phyloP scores from a whole-genome alignment of 306 rosid species.

The Castanea sativa region DNA sequence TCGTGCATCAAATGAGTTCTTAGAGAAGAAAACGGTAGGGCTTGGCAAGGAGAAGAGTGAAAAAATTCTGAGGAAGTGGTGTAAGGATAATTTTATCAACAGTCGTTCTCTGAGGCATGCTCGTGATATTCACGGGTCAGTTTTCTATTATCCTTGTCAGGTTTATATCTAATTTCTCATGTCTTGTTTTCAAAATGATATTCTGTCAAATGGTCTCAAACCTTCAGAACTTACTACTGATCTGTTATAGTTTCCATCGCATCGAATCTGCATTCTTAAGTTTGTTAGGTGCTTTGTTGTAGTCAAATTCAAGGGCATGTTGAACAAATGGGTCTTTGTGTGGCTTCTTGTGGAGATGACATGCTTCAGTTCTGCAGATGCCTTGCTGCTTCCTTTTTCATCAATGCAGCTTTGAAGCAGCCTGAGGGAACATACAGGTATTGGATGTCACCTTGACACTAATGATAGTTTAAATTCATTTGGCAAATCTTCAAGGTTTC shows the following conservation, averaged over 20 bases:
- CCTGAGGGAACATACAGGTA: constrained; percentile 96
- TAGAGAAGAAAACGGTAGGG: constrained; percentile 58
- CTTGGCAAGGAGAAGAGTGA: constrained; percentile 54
- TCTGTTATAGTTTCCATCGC: background rate
- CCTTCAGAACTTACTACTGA: background rate
- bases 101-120: constrained; percentile 89
- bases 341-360: constrained; percentile 83
- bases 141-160: background rate
- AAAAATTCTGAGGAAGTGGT: constrained; percentile 80
- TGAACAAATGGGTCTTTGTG: constrained; percentile 68
- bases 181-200: background rate
- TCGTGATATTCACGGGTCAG: constrained; percentile 83
- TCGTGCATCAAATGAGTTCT: constrained; percentile 61
- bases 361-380: constrained; percentile 76
- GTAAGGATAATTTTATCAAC: constrained; percentile 81
- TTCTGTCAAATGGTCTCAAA: background rate
- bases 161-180: background rate
- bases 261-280: constrained; percentile 24
- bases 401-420: constrained; percentile 80
- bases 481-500: background rate
- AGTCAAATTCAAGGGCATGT: constrained; percentile 76
- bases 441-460: constrained; percentile 1
- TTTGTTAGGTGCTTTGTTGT: constrained; percentile 26
- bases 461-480: constrained; percentile 8
- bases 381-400: constrained; percentile 90